A percentile compares a stretch with the other conserved stretches of the same genome.
These are phyloP conservation scores for Paramecium octaurelia DNA, from an alignment of 73 alveolate species.

Conservation along the genomic window DNA sequence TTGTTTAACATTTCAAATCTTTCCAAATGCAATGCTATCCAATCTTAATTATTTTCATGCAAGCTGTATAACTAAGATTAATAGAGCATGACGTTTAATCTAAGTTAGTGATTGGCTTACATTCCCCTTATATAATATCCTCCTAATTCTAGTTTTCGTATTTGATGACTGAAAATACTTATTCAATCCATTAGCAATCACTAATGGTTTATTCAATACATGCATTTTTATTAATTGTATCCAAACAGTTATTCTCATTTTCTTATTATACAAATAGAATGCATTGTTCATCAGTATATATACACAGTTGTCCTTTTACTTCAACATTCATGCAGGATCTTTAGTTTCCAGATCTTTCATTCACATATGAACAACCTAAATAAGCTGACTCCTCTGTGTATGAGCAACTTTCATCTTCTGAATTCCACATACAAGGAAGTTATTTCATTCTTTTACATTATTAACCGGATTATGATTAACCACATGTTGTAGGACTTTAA, in stretches of 20 bases:
- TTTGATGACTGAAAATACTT: neutral
- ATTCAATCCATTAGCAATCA: neutral
- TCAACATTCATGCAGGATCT: neutral
- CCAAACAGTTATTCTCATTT: neutral
- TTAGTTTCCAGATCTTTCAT: neutral
- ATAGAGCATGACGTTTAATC: neutral
- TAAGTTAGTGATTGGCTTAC: neutral
- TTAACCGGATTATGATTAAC: neutral
- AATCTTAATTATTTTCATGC: neutral
- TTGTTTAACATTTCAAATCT: neutral
- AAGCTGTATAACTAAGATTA: neutral
- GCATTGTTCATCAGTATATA: neutral
- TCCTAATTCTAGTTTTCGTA: neutral
- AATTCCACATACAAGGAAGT: neutral
- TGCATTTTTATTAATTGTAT: neutral
- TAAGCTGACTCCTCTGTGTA: neutral
- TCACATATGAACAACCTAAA: neutral
- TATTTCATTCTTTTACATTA: neutral
- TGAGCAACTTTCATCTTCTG: neutral
- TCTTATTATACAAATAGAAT: neutral
- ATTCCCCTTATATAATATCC: neutral
- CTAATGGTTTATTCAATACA: neutral
- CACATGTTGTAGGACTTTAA: neutral
- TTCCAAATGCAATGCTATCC: neutral
- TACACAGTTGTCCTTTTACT: neutral